phyloP scores from a whole-genome alignment of 1,284 basidiomycete species.

The Sanghuangporus sanghuang region DNA sequence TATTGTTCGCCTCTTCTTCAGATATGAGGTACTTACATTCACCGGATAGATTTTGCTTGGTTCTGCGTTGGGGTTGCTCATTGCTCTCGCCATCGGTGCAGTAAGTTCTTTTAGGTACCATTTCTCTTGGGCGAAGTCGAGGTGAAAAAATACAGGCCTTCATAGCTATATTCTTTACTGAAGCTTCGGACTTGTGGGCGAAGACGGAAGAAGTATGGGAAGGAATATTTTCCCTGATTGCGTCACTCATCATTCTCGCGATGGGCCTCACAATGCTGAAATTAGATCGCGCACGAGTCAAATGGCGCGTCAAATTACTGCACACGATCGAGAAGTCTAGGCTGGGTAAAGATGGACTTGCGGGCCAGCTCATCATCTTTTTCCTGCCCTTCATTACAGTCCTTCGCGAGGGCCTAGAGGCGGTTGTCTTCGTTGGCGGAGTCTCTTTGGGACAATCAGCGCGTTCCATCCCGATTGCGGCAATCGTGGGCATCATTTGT shows the following conservation, averaged over 20 bases:
- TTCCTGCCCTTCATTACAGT: slow-evolving; percentile 87
- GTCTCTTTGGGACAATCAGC: slow-evolving; percentile 81
- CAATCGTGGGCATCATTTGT: slow-evolving; percentile 76
- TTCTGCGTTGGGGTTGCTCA: slow-evolving; percentile 63
- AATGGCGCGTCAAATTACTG: slow-evolving; percentile 87
- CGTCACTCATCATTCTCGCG: slow-evolving; percentile 75
- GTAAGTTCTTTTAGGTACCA: neutral
- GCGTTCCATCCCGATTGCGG: slow-evolving; percentile 82
- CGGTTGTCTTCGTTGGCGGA: slow-evolving; percentile 89
- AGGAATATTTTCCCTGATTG: slow-evolving; percentile 75
- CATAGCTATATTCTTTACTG: slow-evolving; percentile 78
- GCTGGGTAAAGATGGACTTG: slow-evolving; percentile 35
- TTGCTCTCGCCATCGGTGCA: slow-evolving; percentile 67
- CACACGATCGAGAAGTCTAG: slow-evolving; percentile 60
- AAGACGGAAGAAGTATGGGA: slow-evolving; percentile 77
- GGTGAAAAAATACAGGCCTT: slow-evolving; percentile 37
- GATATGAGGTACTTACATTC: neutral
- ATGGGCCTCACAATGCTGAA: slow-evolving; percentile 79
- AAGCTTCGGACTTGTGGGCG: slow-evolving; percentile 65
- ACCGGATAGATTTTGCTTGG: slow-evolving; percentile 69
- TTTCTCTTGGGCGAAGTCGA: neutral
- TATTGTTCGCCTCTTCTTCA: slow-evolving; percentile 22
- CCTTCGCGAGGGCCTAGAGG: slow-evolving; percentile 89
- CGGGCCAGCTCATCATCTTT: slow-evolving; percentile 83
- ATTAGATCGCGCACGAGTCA: slow-evolving; percentile 73